Evolutionary conservation across 352 stramenopile genomes (phyloP).

Genomic region (Globisporangium iwayamae): DNA sequence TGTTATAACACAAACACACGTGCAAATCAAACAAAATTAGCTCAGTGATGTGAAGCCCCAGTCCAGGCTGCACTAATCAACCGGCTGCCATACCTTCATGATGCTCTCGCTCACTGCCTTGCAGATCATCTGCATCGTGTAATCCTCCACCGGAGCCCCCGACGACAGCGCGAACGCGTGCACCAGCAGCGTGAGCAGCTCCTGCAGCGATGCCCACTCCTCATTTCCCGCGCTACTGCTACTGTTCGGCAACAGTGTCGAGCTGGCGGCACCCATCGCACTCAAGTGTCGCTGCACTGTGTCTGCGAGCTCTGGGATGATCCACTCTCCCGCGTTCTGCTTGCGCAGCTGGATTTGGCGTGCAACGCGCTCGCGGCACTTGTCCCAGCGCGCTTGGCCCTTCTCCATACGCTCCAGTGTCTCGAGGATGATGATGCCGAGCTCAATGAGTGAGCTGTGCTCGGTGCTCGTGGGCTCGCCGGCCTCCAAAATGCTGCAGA

Average conservation of each 20-base stretch:
- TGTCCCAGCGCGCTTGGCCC: conserved; percentile 44
- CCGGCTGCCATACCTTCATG: conserved; percentile 33
- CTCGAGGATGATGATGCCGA: conserved; percentile 71
- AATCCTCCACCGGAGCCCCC: conserved; percentile 47
- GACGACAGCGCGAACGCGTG: conserved; percentile 63
- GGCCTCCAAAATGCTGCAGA: conserved; percentile 65
- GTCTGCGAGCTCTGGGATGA: conserved; percentile 66
- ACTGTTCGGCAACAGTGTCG: background rate
- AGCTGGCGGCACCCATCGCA: conserved; percentile 3
- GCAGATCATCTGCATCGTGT: conserved; percentile 62
- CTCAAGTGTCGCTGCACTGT: conserved; percentile 47
- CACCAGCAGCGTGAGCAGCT: conserved; percentile 54
- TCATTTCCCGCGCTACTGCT: conserved; percentile 6
- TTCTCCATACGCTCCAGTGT: conserved; percentile 70
- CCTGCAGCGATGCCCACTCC: conserved; percentile 29
- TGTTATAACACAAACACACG: conserved; percentile 8
- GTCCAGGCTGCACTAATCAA: background rate
- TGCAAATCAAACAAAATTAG: background rate
- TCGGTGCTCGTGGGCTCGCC: conserved; percentile 51
- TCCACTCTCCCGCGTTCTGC: conserved; percentile 54
- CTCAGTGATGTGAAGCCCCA: background rate
- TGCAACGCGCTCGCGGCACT: conserved; percentile 37
- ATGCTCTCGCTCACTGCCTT: conserved; percentile 44
- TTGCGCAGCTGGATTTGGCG: conserved; percentile 52
- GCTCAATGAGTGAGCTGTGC: conserved; percentile 59